A percentile compares a stretch with the other conserved stretches of the same genome.
Evolutionary conservation across 495 filamentous ascomycete genomes (phyloP).

Genomic region (Annulohypoxylon nitens): DNA sequence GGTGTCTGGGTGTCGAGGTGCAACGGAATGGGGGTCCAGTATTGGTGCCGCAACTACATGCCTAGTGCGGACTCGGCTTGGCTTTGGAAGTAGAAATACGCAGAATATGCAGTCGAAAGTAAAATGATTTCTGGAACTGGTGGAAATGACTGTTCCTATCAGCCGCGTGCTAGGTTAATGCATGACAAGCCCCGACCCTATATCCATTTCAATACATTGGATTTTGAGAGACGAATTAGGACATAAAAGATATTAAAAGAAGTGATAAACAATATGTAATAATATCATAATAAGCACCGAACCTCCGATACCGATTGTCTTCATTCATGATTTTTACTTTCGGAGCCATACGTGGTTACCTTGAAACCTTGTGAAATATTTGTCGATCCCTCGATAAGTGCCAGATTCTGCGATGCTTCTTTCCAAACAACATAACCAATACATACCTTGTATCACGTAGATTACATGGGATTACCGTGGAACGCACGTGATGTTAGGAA

Average conservation of each 20-base stretch:
- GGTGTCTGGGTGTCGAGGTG: background rate
- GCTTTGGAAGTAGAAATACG: background rate
- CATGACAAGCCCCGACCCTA: background rate
- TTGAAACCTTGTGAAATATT: slow-evolving; percentile 10
- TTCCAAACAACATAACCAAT: background rate
- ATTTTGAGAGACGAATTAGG: slow-evolving; percentile 7
- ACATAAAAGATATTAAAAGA: background rate
- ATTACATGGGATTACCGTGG: background rate
- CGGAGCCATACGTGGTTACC: slow-evolving; percentile 1
- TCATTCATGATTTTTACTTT: background rate
- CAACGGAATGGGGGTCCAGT: background rate
- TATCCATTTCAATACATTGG: slow-evolving; percentile 18
- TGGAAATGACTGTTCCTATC: slow-evolving; percentile 21
- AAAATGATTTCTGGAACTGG: slow-evolving; percentile 11
- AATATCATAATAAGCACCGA: slow-evolving; percentile 3
- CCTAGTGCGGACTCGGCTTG: slow-evolving; percentile 14
- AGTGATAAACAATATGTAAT: slow-evolving; percentile 2
- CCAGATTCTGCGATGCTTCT: slow-evolving; percentile 1
- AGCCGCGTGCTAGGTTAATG: slow-evolving; percentile 18
- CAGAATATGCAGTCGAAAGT: background rate
- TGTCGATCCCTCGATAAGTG: slow-evolving; percentile 16
- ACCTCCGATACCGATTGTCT: background rate
- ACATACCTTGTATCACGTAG: background rate
- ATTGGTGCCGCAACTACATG: slow-evolving; percentile 6
- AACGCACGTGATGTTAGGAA: background rate